Evolutionary conservation across 805 yeast species (phyloP).

Genomic region (Candida cerambycidarum): DNA sequence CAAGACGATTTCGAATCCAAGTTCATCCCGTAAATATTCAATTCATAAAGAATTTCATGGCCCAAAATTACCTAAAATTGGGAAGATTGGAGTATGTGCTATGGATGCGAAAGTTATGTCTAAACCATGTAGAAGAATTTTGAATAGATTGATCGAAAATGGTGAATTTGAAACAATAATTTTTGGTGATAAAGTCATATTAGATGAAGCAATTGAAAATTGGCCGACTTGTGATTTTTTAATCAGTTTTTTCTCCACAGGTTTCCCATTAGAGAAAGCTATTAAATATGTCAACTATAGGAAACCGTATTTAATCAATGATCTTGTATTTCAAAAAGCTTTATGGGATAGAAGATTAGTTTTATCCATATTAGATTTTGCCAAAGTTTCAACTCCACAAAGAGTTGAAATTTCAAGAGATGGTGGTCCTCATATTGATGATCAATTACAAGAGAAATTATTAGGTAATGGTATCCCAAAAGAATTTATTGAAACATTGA

Average conservation of each 20-base stretch:
- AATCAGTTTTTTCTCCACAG: conserved; percentile 90
- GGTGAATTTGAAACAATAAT: conserved; percentile 97
- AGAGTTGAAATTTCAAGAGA: conserved; percentile 90
- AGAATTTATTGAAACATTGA: conserved; percentile 56
- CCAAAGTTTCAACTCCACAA: conserved; percentile 85
- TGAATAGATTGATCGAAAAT: conserved; percentile 81
- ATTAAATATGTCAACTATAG: conserved; percentile 84
- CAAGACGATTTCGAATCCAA: conserved; percentile 37
- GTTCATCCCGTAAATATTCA: conserved; percentile 29
- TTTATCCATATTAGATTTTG: conserved; percentile 70
- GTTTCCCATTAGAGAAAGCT: conserved; percentile 96
- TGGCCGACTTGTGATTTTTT: conserved; percentile 99
- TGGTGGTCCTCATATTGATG: conserved; percentile 88
- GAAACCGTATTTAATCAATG: conserved; percentile 87
- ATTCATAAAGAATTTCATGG: conserved; percentile 41
- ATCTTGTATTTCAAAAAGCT: conserved; percentile 84
- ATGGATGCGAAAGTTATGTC: conserved; percentile 96
- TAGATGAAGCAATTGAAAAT: conserved; percentile 90
- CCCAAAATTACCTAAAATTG: conserved; percentile 66
- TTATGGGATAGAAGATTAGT: conserved; percentile 98
- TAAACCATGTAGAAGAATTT: conserved; percentile 90
- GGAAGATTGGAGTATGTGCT: conserved; percentile 97
- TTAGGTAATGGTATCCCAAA: conserved; percentile 39
- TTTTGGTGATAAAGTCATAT: conserved; percentile 94
- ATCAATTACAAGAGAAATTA: conserved; percentile 48